phyloP scores from a whole-genome alignment of 306 rosid genomes.

The Cucurbita maxima region DNA sequence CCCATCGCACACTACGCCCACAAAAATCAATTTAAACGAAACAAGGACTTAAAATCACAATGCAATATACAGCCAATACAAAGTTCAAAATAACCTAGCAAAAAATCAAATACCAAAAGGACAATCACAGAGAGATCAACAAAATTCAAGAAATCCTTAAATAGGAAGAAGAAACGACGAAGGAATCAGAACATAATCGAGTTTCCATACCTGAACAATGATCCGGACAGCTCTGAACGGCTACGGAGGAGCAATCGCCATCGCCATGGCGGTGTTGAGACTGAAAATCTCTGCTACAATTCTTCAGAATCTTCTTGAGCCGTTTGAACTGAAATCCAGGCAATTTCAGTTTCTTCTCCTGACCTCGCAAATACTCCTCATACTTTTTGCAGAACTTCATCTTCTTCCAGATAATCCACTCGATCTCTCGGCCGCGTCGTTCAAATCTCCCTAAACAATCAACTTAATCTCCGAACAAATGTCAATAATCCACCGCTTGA shows the following conservation, averaged over 20 bases:
- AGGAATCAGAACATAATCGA: neutral
- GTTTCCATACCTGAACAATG: constrained; percentile 44
- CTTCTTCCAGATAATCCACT: constrained; percentile 16
- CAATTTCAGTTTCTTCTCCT: constrained; percentile 50
- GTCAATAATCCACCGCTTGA: neutral
- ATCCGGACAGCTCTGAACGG: constrained; percentile 20
- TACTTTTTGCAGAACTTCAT: constrained; percentile 97
- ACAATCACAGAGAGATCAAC: neutral
- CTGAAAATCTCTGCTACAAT: constrained; percentile 33
- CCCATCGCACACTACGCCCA: constrained; percentile 69
- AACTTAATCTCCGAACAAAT: neutral
- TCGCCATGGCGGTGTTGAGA: constrained; percentile 16
- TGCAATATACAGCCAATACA: neutral
- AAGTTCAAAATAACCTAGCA: neutral
- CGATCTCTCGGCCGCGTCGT: neutral
- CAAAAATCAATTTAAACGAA: neutral
- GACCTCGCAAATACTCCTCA: constrained; percentile 67
- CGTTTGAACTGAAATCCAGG: constrained; percentile 79
- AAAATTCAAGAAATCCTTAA: neutral
- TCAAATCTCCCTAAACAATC: neutral
- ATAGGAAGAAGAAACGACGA: neutral
- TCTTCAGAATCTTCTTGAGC: constrained; percentile 79
- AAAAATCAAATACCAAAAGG: neutral
- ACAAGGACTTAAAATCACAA: neutral
- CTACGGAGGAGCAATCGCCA: neutral